Base-by-base conservation (phyloP, 305 asterid genomes). In the Solanum chacoense region DNA sequence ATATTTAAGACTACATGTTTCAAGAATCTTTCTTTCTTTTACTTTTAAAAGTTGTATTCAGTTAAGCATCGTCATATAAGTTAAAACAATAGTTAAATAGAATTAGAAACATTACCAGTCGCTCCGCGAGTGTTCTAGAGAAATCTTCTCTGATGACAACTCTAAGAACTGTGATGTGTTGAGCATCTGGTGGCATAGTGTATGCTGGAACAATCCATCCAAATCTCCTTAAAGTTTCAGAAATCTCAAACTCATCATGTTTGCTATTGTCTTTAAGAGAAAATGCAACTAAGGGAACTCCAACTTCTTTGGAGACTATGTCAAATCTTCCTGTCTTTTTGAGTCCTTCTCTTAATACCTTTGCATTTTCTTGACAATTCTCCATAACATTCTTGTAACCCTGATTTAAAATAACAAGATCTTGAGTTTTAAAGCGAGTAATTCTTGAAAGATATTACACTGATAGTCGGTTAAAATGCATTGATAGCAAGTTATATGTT, bases 191-290 rank as follows among this genome's bases (percentile, higher is more conserved):
- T 3, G 98, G 96, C 98, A 95, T 94, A 42, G 98, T 93, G 92
- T 95, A 95, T 32, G 98, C 98, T 0, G 98, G 98, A 29, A 94
- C 92, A 18, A 94, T 95, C 98, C 98, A 93, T 8, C 97, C 96
- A 5, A 88, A 95, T 3, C 98, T 93, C 1, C 96, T 93, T 34
- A 95, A 92, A 89, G 69, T 86, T 2, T 94, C 96, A 0, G 98
- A 92, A 73, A 95, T 84, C 75, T 95, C 96, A 9, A 95, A 95
- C 88, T 95, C 97, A 36, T 84, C 90, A 94, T 94, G 96, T 76
- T 91, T 89, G 87, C 91, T 88, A 90, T 67, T 89, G 93, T 95
- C 97, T 92, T 94, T 93, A 59, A 95, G 96, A 88, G 96, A 92
- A 89, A 94, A 94, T 22, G 98, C 98, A 76, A 95, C 97, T 26